These are phyloP conservation scores for Arthrobotrys sphaeroides DNA, from an alignment of 2,329 filamentous ascomycete genomes.

Conservation along the genomic window DNA sequence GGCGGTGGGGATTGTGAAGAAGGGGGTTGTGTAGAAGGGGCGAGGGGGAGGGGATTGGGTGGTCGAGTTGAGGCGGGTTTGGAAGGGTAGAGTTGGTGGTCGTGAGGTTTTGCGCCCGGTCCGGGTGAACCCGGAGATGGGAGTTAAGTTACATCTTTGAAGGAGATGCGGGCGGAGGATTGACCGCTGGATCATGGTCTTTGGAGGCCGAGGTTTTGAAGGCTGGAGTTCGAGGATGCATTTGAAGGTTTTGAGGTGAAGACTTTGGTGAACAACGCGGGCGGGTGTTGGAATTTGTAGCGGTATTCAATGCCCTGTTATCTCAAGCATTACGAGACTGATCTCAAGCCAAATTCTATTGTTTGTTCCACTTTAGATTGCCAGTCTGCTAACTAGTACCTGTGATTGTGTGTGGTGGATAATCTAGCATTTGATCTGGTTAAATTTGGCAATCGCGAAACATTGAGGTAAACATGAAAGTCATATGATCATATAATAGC, in stretches of 20 bases:
- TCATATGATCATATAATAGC: too few species aligned
- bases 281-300: conserved; percentile 22
- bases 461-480: too few species aligned
- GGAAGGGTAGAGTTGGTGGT: background rate
- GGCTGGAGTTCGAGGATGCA: background rate
- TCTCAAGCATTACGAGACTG: background rate
- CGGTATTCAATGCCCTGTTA: background rate
- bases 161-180: background rate
- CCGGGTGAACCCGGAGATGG: background rate
- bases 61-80: background rate
- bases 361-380: too few species aligned
- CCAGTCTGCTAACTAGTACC: too few species aligned
- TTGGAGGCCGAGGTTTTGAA: background rate
- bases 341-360: too few species aligned
- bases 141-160: conserved; percentile 12
- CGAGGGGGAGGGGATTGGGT: background rate
- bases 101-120: background rate
- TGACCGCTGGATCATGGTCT: conserved; percentile 26
- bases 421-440: too few species aligned
- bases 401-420: too few species aligned
- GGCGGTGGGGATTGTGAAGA: conserved; percentile 41
- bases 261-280: conserved; percentile 16
- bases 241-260: background rate
- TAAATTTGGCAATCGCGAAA: too few species aligned
- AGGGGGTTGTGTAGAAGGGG: conserved; percentile 33